Evolutionary conservation across 352 stramenopile species (phyloP), one percentile per base, ranked within the genome.

Genomic region (Phytophthora uliginosa): DNA sequence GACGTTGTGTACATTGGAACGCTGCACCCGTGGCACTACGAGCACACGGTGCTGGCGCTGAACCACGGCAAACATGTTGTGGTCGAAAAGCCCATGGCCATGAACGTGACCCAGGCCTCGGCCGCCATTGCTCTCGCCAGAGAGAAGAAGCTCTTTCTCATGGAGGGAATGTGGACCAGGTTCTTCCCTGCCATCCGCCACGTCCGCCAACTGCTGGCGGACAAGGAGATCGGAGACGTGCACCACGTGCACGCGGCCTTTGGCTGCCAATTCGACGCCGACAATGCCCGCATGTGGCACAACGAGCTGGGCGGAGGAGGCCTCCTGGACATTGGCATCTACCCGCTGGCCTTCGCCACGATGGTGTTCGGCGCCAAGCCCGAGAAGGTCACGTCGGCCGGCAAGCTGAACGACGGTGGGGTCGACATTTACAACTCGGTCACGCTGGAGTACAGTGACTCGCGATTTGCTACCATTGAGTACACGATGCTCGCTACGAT

Each of bases 1-100:
- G 89, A 98, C 58, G 85, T 97, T 57, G 84, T 97, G 28, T 98
- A 98, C 77, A 79, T 98, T 33, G 92, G 88, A 22, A 97, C 92
- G 63, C 64, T 98, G 17, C 90, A 98, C 74, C 78, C 82, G 24
- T 87, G 90, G 71, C 91, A 97, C 73, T 84, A 81, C 59, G 73
- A 81, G 36, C 84, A 94, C 68, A 83, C 86, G 28, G 57, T 90
- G 54, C 74, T 91, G 64, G 92, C 85, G 20, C 63, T 98, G 7
- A 76, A 79, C 28, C 76, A 84, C 53, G 78, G 83, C 56, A 98
- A 98, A 59, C 90, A 98, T 74, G 88, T 97, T 38, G 77, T 98
- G 9, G 81, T 98, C 33, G 93, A 98, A 74, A 98, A 98, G 64
- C 93, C 92, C 3, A 93, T 97, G 78, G 82, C 86, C 6, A 85